These are phyloP conservation scores for Boletus edulis DNA, from an alignment of 768 basidiomycete species.

Conservation along the genomic window DNA sequence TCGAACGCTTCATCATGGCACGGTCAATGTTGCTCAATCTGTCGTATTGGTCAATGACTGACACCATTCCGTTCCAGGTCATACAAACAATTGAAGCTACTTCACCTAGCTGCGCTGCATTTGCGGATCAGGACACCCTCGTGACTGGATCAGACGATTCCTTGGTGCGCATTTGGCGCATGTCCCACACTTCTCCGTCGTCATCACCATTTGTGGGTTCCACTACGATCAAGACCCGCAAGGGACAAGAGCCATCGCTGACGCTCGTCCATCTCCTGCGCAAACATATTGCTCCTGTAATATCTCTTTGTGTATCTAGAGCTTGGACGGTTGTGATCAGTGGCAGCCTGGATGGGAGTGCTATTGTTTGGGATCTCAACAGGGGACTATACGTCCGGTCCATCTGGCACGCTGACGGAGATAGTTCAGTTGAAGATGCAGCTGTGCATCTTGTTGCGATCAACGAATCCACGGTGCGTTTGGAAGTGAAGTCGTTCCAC, in stretches of 20 bases:
- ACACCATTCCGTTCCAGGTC: constrained; percentile 39
- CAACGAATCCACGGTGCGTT: constrained; percentile 82
- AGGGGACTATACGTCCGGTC: constrained; percentile 76
- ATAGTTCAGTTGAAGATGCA: constrained; percentile 24
- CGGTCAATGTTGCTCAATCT: constrained; percentile 36
- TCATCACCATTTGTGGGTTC: constrained; percentile 22
- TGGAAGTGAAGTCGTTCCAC: too few species aligned
- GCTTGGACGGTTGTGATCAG: constrained; percentile 83
- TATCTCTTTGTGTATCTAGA: constrained; percentile 68
- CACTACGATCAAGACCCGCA: constrained; percentile 11
- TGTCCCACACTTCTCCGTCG: constrained; percentile 35
- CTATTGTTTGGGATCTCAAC: constrained; percentile 89
- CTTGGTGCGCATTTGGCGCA: constrained; percentile 81
- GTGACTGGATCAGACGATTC: constrained; percentile 81
- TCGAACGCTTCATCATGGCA: constrained; percentile 59
- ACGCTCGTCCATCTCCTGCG: constrained; percentile 74
- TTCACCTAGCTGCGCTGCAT: constrained; percentile 69
- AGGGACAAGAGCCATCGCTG: constrained; percentile 28
- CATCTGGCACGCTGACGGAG: constrained; percentile 59
- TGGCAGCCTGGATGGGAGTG: constrained; percentile 83
- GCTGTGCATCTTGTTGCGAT: constrained; percentile 70
- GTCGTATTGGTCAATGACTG: neutral
- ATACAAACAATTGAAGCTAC: constrained; percentile 77
- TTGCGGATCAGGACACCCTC: constrained; percentile 70
- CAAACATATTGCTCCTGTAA: constrained; percentile 68